Evolutionary conservation across 2,329 filamentous ascomycete species (phyloP).

Genomic region (Helotiales sp.): DNA sequence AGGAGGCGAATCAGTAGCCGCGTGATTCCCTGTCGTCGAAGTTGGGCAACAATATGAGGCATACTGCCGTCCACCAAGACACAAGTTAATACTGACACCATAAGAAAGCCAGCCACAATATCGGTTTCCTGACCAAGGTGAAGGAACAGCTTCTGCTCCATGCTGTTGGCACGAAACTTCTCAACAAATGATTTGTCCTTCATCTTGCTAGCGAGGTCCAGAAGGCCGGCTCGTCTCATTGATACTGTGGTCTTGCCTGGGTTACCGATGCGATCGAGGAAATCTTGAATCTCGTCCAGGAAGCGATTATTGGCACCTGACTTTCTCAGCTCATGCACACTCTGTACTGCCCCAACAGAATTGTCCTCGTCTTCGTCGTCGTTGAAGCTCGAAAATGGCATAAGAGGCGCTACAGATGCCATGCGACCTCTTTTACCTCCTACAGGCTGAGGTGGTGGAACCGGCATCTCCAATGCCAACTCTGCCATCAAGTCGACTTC

Average conservation of each 20-base stretch:
- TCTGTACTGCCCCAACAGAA: conserved; percentile 46
- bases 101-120: conserved; percentile 59
- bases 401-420: conserved; percentile 30
- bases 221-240: conserved; percentile 56
- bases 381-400: conserved; percentile 30
- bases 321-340: conserved; percentile 65
- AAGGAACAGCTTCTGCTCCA: conserved; percentile 67
- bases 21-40: conserved; percentile 55
- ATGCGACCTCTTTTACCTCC: conserved; percentile 24
- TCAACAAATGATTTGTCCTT: conserved; percentile 62
- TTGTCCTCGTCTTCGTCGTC: conserved; percentile 33
- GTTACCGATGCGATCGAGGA: conserved; percentile 59
- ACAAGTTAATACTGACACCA: conserved; percentile 62
- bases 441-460: conserved; percentile 15
- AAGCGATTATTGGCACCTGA: conserved; percentile 67
- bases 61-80: conserved; percentile 63
- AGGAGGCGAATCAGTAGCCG: conserved; percentile 58
- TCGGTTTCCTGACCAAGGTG: conserved; percentile 61
- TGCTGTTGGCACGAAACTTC: conserved; percentile 73
- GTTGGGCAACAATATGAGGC: conserved; percentile 56
- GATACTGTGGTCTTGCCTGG: conserved; percentile 49
- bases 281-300: conserved; percentile 64
- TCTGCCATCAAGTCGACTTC: conserved; percentile 35
- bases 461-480: conserved; percentile 32
- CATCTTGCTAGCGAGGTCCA: conserved; percentile 60